A percentile compares a stretch with the other conserved stretches of the same genome.
Evolutionary conservation across 345 rosid species (phyloP).

Genomic region (Syzygium jambos): DNA sequence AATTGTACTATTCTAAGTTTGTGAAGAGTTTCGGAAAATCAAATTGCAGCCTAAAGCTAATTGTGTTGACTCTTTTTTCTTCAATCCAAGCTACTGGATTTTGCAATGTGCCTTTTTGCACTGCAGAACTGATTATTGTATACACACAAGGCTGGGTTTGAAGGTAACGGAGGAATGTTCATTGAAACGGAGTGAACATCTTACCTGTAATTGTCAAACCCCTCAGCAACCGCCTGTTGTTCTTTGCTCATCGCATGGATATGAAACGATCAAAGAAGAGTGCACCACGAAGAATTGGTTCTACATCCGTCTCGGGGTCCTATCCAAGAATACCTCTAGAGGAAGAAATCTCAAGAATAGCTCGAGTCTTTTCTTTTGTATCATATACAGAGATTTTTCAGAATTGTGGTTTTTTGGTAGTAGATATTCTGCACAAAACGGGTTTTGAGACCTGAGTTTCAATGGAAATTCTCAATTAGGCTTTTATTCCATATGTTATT

Average conservation of each 20-base stretch:
- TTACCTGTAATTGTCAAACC: not conserved
- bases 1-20: not conserved
- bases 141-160: not conserved
- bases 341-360: too few relatives aligned
- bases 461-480: too few relatives aligned
- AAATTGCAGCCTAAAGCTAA: not conserved
- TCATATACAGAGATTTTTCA: too few relatives aligned
- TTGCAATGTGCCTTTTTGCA: not conserved
- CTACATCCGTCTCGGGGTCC: not conserved
- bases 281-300: not conserved
- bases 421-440: too few relatives aligned
- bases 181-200: not conserved
- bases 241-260: not conserved
- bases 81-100: not conserved
- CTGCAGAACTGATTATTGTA: not conserved
- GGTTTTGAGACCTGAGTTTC: too few relatives aligned
- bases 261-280: not conserved
- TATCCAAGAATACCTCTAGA: too few relatives aligned
- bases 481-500: too few relatives aligned
- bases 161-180: not conserved
- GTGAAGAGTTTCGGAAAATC: not conserved
- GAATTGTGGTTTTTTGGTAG: too few relatives aligned
- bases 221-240: not conserved
- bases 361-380: too few relatives aligned
- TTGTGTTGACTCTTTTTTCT: not conserved